A percentile compares a stretch with the other conserved stretches of the same genome.
Conservation (phyloP, 2,329 filamentous ascomycete species). For the Dothidotthia symphoricarpi region DNA sequence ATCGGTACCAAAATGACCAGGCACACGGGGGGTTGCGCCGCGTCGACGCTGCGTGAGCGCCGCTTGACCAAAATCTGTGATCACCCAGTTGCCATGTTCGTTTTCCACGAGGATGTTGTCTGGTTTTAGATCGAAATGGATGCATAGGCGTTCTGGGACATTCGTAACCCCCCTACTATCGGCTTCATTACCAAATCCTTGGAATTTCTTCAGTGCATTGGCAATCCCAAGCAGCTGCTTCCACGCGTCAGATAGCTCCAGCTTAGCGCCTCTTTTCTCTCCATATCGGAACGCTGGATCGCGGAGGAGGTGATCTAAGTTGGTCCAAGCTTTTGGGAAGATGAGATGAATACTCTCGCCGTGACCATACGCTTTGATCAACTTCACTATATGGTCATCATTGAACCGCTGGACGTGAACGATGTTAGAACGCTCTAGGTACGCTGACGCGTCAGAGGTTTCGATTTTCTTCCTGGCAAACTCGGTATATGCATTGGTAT, state of each 20-base stretch:
- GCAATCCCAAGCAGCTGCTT: constrained; percentile 9
- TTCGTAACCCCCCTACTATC: background rate
- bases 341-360: constrained; percentile 9
- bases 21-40: constrained; percentile 2
- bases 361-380: constrained; percentile 15
- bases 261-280: background rate
- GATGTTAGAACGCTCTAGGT: constrained; percentile 6
- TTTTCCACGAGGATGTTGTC: constrained; percentile 9
- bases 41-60: background rate
- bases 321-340: constrained; percentile 9
- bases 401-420: background rate
- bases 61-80: constrained; percentile 12
- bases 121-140: constrained; percentile 11
- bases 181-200: background rate
- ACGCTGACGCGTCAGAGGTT: background rate
- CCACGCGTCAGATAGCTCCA: constrained; percentile 5
- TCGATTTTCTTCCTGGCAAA: constrained; percentile 6
- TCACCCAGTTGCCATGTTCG: constrained; percentile 7
- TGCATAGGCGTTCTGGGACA: constrained; percentile 1
- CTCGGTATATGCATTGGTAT: constrained; percentile 1
- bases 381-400: constrained; percentile 10
- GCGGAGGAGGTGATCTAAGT: constrained; percentile 8
- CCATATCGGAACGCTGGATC: constrained; percentile 2
- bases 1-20: constrained; percentile 1
- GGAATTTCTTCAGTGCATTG: constrained; percentile 4